These are phyloP conservation scores for Fistulifera pelliculosa DNA, from an alignment of 108 stramenopile genomes.

Conservation along the genomic window DNA sequence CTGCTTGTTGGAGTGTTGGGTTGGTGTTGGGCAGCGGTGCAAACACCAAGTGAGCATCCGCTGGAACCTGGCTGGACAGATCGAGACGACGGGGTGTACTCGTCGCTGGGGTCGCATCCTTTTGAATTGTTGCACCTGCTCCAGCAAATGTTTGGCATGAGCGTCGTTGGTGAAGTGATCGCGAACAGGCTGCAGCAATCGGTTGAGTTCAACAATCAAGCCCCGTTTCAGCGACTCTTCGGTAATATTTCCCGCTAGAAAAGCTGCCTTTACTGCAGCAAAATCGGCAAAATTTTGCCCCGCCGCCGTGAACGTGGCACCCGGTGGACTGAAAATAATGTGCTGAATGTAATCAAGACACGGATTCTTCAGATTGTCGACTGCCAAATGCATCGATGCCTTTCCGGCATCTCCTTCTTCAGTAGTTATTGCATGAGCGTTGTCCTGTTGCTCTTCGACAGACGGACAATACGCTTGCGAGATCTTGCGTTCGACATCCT, in stretches of 20 bases:
- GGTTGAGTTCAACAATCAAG: constrained; percentile 83
- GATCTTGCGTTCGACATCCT: constrained; percentile 92
- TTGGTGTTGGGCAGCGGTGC: constrained; percentile 60
- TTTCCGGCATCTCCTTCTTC: constrained; percentile 65
- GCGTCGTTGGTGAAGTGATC: constrained; percentile 85
- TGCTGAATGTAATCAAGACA: constrained; percentile 93
- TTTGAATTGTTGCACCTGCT: constrained; percentile 85
- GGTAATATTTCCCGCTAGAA: constrained; percentile 64
- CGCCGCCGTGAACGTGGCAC: constrained; percentile 50
- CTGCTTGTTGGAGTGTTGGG: constrained; percentile 68
- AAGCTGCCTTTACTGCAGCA: constrained; percentile 69
- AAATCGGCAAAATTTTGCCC: constrained; percentile 64
- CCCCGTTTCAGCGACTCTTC: constrained; percentile 68
- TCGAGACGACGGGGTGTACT: constrained; percentile 52
- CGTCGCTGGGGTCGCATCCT: constrained; percentile 25
- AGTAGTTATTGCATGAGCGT: background rate
- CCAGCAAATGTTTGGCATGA: constrained; percentile 83
- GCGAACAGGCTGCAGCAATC: constrained; percentile 92
- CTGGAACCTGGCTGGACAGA: constrained; percentile 50
- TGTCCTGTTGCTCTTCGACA: constrained; percentile 16
- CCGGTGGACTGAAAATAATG: constrained; percentile 87
- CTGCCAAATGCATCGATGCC: constrained; percentile 76
- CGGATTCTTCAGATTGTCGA: constrained; percentile 87
- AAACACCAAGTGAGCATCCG: constrained; percentile 72
- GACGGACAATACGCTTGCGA: constrained; percentile 86